Conservation (phyloP, 2,329 filamentous ascomycete species). For the Xylaria sp. region DNA sequence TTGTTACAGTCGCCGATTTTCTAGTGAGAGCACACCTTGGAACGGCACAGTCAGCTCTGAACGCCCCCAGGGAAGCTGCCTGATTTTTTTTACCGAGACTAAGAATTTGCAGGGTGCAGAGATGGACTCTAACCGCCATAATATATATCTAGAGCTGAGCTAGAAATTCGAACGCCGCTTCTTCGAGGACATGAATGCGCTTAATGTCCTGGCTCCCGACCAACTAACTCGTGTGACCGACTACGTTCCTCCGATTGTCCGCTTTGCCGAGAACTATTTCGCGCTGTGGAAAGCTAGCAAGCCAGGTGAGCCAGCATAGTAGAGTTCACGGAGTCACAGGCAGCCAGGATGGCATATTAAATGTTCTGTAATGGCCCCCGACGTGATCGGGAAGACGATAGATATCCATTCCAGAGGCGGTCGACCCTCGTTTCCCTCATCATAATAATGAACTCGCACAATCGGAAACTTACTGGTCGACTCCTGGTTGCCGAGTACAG, state of each 20-base stretch:
- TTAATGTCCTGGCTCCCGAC: slow-evolving; percentile 27
- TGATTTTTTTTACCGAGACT: slow-evolving; percentile 20
- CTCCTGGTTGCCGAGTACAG: slow-evolving; percentile 15
- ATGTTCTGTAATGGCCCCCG: slow-evolving; percentile 33
- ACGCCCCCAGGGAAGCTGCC: slow-evolving; percentile 22
- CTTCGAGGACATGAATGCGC: slow-evolving; percentile 31
- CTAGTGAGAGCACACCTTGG: slow-evolving; percentile 24
- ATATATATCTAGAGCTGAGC: slow-evolving; percentile 26
- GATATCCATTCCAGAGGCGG: slow-evolving; percentile 33
- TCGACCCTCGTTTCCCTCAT: slow-evolving; percentile 32
- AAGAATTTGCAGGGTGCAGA: slow-evolving; percentile 25
- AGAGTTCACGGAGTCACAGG: slow-evolving; percentile 30
- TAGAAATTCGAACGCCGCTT: slow-evolving; percentile 27
- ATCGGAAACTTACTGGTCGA: slow-evolving; percentile 30
- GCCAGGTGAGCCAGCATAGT: slow-evolving; percentile 32
- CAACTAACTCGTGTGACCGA: slow-evolving; percentile 31
- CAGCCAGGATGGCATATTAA: slow-evolving; percentile 35
- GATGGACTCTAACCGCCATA: slow-evolving; percentile 27
- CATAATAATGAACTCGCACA: slow-evolving; percentile 35
- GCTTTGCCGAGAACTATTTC: slow-evolving; percentile 31
- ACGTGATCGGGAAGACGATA: slow-evolving; percentile 29
- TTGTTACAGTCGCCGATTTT: slow-evolving; percentile 15
- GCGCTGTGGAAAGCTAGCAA: slow-evolving; percentile 35
- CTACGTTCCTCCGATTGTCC: slow-evolving; percentile 23
- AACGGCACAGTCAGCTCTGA: slow-evolving; percentile 20